Evolutionary conservation across 2,329 filamentous ascomycete genomes (phyloP).

Genomic region (Fusarium foetens): DNA sequence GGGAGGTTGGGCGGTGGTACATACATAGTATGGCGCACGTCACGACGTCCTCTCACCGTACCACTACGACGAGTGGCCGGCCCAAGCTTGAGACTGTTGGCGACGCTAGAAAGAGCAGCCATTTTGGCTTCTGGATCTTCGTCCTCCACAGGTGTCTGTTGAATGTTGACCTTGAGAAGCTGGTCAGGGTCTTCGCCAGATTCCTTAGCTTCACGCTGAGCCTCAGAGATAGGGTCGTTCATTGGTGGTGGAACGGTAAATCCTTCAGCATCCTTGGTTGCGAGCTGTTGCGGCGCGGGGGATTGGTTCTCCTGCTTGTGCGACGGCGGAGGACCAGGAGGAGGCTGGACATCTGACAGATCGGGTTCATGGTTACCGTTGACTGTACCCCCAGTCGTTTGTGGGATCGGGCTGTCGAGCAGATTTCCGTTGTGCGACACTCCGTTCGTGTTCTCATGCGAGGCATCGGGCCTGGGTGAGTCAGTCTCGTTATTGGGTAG

Average conservation of each 20-base stretch:
- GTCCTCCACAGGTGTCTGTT: conserved; percentile 80
- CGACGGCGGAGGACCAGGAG: conserved; percentile 61
- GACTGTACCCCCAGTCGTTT: conserved; percentile 49
- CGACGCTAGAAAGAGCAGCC: conserved; percentile 79
- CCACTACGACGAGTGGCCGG: conserved; percentile 75
- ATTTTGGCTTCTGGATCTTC: conserved; percentile 79
- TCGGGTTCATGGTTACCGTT: conserved; percentile 62
- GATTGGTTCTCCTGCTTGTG: conserved; percentile 52
- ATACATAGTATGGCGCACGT: conserved; percentile 92
- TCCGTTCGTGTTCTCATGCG: conserved; percentile 60
- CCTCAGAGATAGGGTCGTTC: conserved; percentile 75
- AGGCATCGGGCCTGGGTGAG: conserved; percentile 33
- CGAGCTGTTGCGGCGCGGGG: conserved; percentile 41
- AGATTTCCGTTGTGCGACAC: conserved; percentile 48
- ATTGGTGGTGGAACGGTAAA: conserved; percentile 75
- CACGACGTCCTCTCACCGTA: conserved; percentile 86
- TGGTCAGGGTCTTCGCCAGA: conserved; percentile 69
- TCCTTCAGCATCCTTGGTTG: conserved; percentile 76
- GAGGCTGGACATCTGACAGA: conserved; percentile 62
- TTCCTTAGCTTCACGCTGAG: conserved; percentile 69
- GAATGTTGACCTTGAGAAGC: conserved; percentile 82
- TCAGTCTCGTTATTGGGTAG: conserved; percentile 44
- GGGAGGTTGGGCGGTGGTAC: conserved; percentile 62
- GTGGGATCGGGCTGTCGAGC: conserved; percentile 45
- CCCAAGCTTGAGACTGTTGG: conserved; percentile 74